Evolutionary conservation across 306 rosid genomes (phyloP).

Genomic region (Ammopiptanthus mongolicus): DNA sequence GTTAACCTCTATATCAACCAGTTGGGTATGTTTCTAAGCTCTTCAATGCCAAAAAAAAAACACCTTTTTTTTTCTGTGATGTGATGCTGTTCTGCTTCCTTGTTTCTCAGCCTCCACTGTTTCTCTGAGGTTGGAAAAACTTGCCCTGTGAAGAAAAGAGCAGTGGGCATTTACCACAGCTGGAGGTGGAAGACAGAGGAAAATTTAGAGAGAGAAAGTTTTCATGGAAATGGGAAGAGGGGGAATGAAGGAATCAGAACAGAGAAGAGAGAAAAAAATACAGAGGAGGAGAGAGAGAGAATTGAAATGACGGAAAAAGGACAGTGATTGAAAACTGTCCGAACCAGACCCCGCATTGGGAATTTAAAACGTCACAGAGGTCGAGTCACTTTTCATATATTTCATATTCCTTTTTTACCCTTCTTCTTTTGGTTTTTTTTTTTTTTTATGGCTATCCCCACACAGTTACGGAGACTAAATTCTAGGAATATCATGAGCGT

Average conservation of each 20-base stretch:
- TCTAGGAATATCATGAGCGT: too few relatives aligned
- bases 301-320: constrained; percentile 32
- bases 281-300: background rate
- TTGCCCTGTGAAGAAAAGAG: constrained; percentile 4
- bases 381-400: background rate
- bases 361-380: constrained; percentile 19
- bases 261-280: background rate
- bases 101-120: background rate
- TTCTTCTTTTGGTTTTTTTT: too few relatives aligned
- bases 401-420: background rate
- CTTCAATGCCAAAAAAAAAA: background rate
- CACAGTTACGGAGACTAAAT: too few relatives aligned
- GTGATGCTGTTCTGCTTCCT: background rate
- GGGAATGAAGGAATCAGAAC: background rate
- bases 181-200: constrained; percentile 8
- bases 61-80: background rate
- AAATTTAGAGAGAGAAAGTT: background rate
- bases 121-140: background rate
- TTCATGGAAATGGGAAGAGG: background rate
- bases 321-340: constrained; percentile 14
- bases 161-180: constrained; percentile 13
- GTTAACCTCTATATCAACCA: constrained; percentile 4
- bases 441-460: too few relatives aligned
- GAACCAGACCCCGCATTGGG: constrained; percentile 7
- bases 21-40: background rate